phyloP scores from a whole-genome alignment of 2,329 filamentous ascomycete genomes.

The Curvularia sp. region DNA sequence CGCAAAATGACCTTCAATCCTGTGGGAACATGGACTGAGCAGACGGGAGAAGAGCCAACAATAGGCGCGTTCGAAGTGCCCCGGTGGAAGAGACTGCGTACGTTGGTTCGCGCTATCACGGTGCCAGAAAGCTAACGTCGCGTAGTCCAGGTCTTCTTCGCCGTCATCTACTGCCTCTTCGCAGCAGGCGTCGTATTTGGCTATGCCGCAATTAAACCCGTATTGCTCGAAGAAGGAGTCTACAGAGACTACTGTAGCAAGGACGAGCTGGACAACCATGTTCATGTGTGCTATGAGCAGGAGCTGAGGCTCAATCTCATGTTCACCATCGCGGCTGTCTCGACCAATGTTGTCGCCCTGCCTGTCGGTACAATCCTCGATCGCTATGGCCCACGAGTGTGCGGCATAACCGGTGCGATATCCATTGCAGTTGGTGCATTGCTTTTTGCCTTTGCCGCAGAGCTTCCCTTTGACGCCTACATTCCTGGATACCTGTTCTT shows the following conservation, averaged over 20 bases:
- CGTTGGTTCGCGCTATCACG: slow-evolving; percentile 28
- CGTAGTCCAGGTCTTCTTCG: slow-evolving; percentile 71
- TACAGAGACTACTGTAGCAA: slow-evolving; percentile 48
- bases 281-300: slow-evolving; percentile 49
- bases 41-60: slow-evolving; percentile 49
- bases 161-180: slow-evolving; percentile 76
- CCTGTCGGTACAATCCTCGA: slow-evolving; percentile 87
- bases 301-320: slow-evolving; percentile 75
- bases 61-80: slow-evolving; percentile 63
- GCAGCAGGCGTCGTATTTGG: slow-evolving; percentile 65
- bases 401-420: slow-evolving; percentile 72
- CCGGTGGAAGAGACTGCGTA: slow-evolving; percentile 60
- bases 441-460: slow-evolving; percentile 71
- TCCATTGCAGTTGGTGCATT: slow-evolving; percentile 74
- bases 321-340: slow-evolving; percentile 89
- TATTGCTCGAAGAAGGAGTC: slow-evolving; percentile 47
- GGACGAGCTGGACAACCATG: slow-evolving; percentile 45
- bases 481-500: slow-evolving; percentile 59
- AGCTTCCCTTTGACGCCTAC: slow-evolving; percentile 73
- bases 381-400: slow-evolving; percentile 77
- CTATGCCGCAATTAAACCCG: slow-evolving; percentile 52
- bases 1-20: slow-evolving; percentile 60
- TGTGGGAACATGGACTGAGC: slow-evolving; percentile 55
- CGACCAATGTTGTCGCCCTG: slow-evolving; percentile 84
- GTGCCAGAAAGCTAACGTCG: slow-evolving; percentile 22